phyloP scores from a whole-genome alignment of 768 basidiomycete species.

The Lactarius hengduanensis region DNA sequence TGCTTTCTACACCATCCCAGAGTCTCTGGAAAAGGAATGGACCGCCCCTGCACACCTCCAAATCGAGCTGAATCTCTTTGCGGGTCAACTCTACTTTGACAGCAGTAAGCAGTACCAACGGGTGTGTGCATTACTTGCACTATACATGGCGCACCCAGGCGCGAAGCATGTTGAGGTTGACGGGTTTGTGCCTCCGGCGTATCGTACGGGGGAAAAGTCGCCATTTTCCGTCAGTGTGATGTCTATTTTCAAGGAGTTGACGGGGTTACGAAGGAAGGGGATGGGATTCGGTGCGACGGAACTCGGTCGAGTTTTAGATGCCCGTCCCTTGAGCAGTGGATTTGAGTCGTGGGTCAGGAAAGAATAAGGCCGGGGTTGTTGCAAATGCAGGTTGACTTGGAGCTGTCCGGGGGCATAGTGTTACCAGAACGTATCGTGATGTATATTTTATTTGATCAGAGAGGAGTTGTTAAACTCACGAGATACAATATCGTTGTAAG shows the following conservation, averaged over 20 bases:
- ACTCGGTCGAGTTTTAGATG: not conserved
- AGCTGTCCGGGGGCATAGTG: too few relatives aligned
- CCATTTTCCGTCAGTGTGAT: not conserved
- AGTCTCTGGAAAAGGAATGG: not conserved
- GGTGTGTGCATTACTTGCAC: not conserved
- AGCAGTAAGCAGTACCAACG: not conserved
- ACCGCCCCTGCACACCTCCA: not conserved
- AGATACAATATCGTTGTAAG: too few relatives aligned
- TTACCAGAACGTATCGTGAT: too few relatives aligned
- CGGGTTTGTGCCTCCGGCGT: not conserved
- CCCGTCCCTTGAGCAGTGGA: not conserved
- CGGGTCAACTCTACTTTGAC: not conserved
- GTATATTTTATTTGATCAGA: too few relatives aligned
- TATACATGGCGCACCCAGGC: not conserved
- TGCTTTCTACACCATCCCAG: slow-evolving; percentile 12
- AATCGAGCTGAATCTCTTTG: slow-evolving; percentile 1
- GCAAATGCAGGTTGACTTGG: too few relatives aligned
- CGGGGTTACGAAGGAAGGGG: not conserved
- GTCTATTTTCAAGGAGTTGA: not conserved
- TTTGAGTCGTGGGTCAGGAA: not conserved
- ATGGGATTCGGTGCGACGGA: not conserved
- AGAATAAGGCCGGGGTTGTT: slow-evolving; percentile 29
- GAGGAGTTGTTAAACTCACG: too few relatives aligned
- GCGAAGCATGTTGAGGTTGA: not conserved
- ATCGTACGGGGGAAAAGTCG: not conserved